These are phyloP conservation scores for Ophiostoma montium DNA, from an alignment of 2,329 filamentous ascomycete species.

Conservation along the genomic window DNA sequence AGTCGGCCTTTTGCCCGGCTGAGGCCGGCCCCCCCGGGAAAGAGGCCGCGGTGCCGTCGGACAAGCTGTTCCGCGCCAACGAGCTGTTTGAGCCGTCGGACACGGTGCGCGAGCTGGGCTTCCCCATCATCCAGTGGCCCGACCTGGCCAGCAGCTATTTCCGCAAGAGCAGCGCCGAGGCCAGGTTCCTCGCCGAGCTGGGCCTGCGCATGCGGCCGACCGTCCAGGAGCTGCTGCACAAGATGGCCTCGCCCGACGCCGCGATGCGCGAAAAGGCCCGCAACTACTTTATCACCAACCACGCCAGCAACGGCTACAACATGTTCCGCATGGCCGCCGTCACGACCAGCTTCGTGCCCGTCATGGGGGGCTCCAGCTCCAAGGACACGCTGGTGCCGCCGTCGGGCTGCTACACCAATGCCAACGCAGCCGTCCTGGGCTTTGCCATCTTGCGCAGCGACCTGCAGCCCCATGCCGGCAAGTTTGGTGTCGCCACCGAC, in stretches of 20 bases:
- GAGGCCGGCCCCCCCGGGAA: constrained; percentile 46
- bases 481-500: constrained; percentile 75
- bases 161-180: constrained; percentile 55
- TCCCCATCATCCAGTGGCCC: constrained; percentile 76
- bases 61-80: constrained; percentile 52
- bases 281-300: constrained; percentile 69
- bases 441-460: constrained; percentile 66
- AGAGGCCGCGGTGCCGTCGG: constrained; percentile 37
- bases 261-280: constrained; percentile 54
- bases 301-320: constrained; percentile 63
- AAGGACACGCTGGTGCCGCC: constrained; percentile 54
- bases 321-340: constrained; percentile 39
- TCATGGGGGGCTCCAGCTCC: background rate
- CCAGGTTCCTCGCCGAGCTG: constrained; percentile 55
- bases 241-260: constrained; percentile 53
- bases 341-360: background rate
- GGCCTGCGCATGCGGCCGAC: constrained; percentile 61
- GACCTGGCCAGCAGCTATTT: constrained; percentile 48
- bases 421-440: constrained; percentile 59
- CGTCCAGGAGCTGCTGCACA: constrained; percentile 58
- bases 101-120: constrained; percentile 49
- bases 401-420: constrained; percentile 69
- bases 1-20: constrained; percentile 69
- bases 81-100: constrained; percentile 74
- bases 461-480: constrained; percentile 63